phyloP scores from a whole-genome alignment of 106 monocot species.

The Gastrodia elata region DNA sequence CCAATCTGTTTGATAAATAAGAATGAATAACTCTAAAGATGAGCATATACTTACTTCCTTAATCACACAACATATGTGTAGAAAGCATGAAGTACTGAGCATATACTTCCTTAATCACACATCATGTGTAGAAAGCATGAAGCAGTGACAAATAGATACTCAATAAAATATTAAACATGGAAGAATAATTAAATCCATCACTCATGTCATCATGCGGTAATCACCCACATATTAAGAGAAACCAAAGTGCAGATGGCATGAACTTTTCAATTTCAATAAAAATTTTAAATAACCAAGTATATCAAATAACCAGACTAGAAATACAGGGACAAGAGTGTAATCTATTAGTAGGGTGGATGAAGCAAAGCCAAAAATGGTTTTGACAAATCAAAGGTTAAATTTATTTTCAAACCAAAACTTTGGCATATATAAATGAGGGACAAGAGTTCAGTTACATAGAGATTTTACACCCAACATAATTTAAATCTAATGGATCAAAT shows the following conservation, averaged over 20 bases:
- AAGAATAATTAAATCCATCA: background rate
- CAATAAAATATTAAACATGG: background rate
- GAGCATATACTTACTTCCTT: background rate
- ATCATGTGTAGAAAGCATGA: background rate
- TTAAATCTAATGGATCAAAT: background rate
- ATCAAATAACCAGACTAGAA: background rate
- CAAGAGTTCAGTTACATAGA: background rate
- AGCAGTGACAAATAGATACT: background rate
- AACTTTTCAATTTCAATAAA: background rate
- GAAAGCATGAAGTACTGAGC: background rate
- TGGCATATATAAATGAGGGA: background rate
- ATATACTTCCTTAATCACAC: background rate
- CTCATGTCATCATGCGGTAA: background rate
- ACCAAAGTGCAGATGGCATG: background rate
- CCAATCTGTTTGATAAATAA: slow-evolving; percentile 61
- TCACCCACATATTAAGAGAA: background rate
- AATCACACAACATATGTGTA: background rate
- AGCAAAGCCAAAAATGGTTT: background rate
- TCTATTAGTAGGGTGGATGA: background rate
- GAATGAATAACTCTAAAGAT: background rate
- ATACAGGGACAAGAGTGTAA: background rate
- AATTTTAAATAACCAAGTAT: background rate
- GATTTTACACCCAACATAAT: background rate
- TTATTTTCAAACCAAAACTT: background rate
- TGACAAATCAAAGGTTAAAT: background rate